Base-by-base conservation (phyloP, 345 rosid genomes). In the Gynandropsis gynandra region DNA sequence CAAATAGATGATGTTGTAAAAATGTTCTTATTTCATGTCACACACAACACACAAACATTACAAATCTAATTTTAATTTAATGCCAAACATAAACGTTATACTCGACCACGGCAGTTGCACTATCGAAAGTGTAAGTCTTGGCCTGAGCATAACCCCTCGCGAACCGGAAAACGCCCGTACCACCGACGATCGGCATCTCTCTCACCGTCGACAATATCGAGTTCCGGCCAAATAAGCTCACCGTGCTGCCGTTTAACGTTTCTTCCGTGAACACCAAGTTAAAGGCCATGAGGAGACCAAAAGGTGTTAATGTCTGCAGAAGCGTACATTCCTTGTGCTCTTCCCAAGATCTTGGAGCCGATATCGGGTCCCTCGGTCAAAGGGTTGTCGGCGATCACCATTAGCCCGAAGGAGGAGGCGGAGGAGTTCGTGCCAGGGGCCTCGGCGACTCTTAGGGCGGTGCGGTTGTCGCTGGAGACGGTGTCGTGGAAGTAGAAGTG, bases 401-500 rank as follows among this genome's bases (percentile, higher is more conserved):
- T 64, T 27, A 64, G 39, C 9, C 81, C 81, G 46, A 81, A 81
- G 9, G 46, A 17, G 9, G 73, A 35, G 27, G 52, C 35, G 1
- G 80, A 73, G 7, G 49, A 10, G 54, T 64, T 65, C 21, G 77
- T 70, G 20, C 9, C 24, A n/a, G 66, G 16, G 16, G 76, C 72
- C 43, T 45, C 18, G 38, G 81, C 76, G 18, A 73, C 70, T 10
- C 47, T 35, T 40, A 65, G 32, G 9, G 75, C 69, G 5, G 72
- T 73, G 11, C 73, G 58, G 63, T 72, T 70, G 13, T 27, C 44
- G 16, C 75, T 80, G 17, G 69, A 34, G 32, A 71, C 38, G 10
- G 55, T 56, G 66, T 81, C 88, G 32, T 81, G 87, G 72, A 75
- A 72, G 70, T 71, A 78, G 59, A 78, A 66, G 47, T 71, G 77